A percentile compares a stretch with the other conserved stretches of the same genome.
phyloP scores from a whole-genome alignment of 352 stramenopile species.

The Ochromonadaceae sp. region DNA sequence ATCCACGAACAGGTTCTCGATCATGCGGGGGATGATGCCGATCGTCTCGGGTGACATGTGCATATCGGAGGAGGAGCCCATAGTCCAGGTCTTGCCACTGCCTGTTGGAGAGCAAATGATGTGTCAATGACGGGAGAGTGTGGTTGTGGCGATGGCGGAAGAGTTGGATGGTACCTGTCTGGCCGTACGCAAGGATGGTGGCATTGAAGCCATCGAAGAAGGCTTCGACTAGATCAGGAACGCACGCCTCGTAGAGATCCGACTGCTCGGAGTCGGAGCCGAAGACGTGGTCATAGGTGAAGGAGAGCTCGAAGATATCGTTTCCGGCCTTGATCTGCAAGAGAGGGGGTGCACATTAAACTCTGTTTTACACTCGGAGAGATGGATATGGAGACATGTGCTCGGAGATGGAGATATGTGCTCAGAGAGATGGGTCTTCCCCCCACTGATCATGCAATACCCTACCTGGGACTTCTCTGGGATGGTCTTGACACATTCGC shows the following conservation, averaged over 20 bases:
- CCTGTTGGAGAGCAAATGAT: constrained; percentile 49
- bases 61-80: constrained; percentile 49
- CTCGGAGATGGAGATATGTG: no score
- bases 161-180: constrained; percentile 6
- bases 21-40: constrained; percentile 33
- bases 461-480: not conserved
- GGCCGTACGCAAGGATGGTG: constrained; percentile 19
- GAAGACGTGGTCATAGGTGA: constrained; percentile 71
- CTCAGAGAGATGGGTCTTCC: no score
- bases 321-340: constrained; percentile 47
- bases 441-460: no score
- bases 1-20: constrained; percentile 17
- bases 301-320: constrained; percentile 45
- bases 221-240: constrained; percentile 29
- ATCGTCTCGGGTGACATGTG: constrained; percentile 35
- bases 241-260: constrained; percentile 49
- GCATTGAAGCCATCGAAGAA: constrained; percentile 16
- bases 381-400: no score
- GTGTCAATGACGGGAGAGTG: not conserved
- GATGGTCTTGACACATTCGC: not conserved
- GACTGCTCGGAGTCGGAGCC: constrained; percentile 50
- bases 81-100: constrained; percentile 68
- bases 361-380: no score
- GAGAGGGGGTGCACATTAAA: no score
- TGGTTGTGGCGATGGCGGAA: not conserved